Evolutionary conservation across 257 asterid genomes (phyloP), one percentile per base, ranked within the genome.

Genomic region (Capsicum chinense): DNA sequence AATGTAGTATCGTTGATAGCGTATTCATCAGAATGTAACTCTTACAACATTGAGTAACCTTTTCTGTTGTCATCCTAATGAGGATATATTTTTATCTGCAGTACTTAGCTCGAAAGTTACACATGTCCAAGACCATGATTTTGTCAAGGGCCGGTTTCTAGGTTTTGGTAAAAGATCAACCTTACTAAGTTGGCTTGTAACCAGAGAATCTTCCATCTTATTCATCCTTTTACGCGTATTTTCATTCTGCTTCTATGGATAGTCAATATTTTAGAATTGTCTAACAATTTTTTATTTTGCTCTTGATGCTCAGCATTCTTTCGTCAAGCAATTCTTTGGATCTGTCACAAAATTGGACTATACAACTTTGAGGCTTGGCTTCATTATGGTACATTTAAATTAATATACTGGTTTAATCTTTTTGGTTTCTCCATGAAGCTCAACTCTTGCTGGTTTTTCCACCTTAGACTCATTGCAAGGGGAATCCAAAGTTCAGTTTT

Each of bases 181-280:
- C 10, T 14, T 92, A 79, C 91, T 89, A 73, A 57, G 92, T 64
- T 92, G 95, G 97, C 19, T 88, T 92, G 95, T 93, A 89, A 87
- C 93, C 84, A 0, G 50, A 78, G 26, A 50, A 26, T 78, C 50
- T 54, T 54, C 50, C 47, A 52, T 78, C 82, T 50, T 50, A 19
- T 19, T 54, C 60, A 48, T 73, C 59, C 19, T 54, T 78, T 0
- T 0, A 54, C 0, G 50, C 48, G 2, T 52, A 76, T 76, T 52
- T 26, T 50, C 81, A 74, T 74, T 74, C 35, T 21, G n/a, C 80
- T 74, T 71, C 37, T 71, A 44, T 44, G 0, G 44, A 50, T 74
- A 19, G 17, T 19, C 81, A 76, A 76, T 76, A 52, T 76, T 0
- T 19, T 21, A 52, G 48, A 47, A 3, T 5, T 1, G 48, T 26